These are phyloP conservation scores for Scutellaria baicalensis DNA, from an alignment of 257 asterid genomes.

Conservation along the genomic window DNA sequence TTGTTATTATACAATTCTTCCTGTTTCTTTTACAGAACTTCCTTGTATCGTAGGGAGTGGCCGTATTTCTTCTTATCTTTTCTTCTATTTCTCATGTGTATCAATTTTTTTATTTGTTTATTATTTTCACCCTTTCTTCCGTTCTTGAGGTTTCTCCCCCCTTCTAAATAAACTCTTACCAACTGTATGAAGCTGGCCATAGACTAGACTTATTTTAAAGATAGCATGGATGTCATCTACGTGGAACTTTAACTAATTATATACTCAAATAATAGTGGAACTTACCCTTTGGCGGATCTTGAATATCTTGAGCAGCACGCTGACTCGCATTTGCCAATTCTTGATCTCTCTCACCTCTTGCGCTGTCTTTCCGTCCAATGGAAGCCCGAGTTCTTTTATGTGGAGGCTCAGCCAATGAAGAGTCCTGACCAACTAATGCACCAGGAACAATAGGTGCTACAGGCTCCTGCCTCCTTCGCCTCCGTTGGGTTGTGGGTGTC, in stretches of 20 bases:
- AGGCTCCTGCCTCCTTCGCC: conserved; percentile 65
- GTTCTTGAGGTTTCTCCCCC: too few relatives aligned
- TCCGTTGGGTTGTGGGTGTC: conserved; percentile 40
- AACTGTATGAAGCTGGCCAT: not conserved
- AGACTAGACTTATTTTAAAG: not conserved
- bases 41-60: too few relatives aligned
- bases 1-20: not conserved
- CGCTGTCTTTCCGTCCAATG: conserved; percentile 40
- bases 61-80: too few relatives aligned
- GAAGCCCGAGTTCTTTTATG: conserved; percentile 67
- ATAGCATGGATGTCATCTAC: not conserved
- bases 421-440: conserved; percentile 35
- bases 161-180: not conserved
- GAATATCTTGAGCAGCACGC: conserved; percentile 25
- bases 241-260: not conserved
- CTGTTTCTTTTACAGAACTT: too few relatives aligned
- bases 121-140: too few relatives aligned
- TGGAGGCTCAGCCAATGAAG: conserved; percentile 38
- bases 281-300: conserved; percentile 28
- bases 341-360: conserved; percentile 38
- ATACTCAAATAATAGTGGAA: not conserved
- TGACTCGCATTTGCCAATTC: conserved; percentile 30
- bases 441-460: conserved; percentile 35
- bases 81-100: too few relatives aligned
- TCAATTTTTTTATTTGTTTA: too few relatives aligned